These are phyloP conservation scores for Rhizophagus prolifer DNA, from an alignment of 192 early-diverging fungal genomes.

Conservation along the genomic window DNA sequence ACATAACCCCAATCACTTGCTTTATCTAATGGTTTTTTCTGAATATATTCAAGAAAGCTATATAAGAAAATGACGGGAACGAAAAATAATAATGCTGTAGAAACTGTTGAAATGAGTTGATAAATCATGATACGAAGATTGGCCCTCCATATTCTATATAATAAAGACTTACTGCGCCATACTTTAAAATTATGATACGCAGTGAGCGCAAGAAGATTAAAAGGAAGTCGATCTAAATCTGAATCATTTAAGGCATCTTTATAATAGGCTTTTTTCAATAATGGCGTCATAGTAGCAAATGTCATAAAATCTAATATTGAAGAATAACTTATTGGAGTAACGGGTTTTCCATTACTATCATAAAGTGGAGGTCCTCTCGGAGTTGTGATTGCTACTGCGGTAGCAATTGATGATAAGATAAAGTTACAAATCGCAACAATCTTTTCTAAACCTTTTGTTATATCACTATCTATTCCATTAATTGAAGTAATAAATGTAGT, in stretches of 20 bases:
- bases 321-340: conserved; percentile 28
- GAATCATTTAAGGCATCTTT: conserved; percentile 25
- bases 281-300: conserved; percentile 31
- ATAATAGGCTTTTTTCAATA: conserved; percentile 28
- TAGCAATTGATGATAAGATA: background rate
- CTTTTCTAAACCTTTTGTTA: background rate
- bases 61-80: conserved; percentile 37
- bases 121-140: conserved; percentile 29
- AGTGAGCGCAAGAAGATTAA: conserved; percentile 33
- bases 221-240: conserved; percentile 33
- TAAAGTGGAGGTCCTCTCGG: conserved; percentile 35
- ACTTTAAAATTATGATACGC: conserved; percentile 33
- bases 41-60: conserved; percentile 33
- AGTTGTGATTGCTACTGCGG: conserved; percentile 31
- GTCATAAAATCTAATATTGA: conserved; percentile 35
- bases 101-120: conserved; percentile 22
- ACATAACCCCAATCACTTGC: background rate
- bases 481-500: background rate
- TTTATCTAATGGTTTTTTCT: conserved; percentile 3
- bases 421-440: background rate
- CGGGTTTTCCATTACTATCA: conserved; percentile 29
- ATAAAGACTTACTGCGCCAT: conserved; percentile 24
- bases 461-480: background rate
- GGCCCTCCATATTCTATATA: conserved; percentile 32
- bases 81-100: conserved; percentile 33